Percentiles rank a stretch among this genome's conserved stretches.
These are phyloP conservation scores for Malus sylvestris DNA, from an alignment of 306 rosid species.

Conservation along the genomic window DNA sequence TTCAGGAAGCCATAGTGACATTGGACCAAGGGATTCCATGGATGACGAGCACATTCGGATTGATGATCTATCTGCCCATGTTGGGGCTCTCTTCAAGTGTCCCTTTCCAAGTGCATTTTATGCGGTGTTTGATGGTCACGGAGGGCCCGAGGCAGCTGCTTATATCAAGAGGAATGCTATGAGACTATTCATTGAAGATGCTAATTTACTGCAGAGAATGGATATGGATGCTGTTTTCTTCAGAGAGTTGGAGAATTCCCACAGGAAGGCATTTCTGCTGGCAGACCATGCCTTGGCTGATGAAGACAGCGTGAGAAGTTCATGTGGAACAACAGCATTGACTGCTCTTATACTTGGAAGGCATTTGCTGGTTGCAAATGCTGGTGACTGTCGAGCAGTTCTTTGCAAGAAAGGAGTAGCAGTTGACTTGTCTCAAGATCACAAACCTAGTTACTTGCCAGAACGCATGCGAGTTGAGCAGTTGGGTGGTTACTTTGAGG, in stretches of 20 bases:
- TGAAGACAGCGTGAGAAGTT: conserved; percentile 51
- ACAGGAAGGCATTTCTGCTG: conserved; percentile 55
- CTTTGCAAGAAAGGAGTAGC: conserved; percentile 79
- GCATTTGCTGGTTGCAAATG: conserved; percentile 83
- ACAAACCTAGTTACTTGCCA: conserved; percentile 45
- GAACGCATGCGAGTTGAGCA: conserved; percentile 68
- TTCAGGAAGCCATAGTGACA: conserved; percentile 71
- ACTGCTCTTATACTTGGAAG: conserved; percentile 80
- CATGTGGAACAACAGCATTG: conserved; percentile 86
- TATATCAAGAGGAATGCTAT: conserved; percentile 70
- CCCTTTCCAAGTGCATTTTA: conserved; percentile 65
- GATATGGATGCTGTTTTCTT: conserved; percentile 48
- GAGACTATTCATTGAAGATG: conserved; percentile 74
- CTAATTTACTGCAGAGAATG: conserved; percentile 41
- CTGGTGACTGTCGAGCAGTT: conserved; percentile 95
- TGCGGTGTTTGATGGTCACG: conserved; percentile 93
- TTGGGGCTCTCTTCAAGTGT: conserved; percentile 43
- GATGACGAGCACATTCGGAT: conserved; percentile 81
- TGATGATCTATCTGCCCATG: conserved; percentile 68
- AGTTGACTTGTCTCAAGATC: conserved; percentile 78
- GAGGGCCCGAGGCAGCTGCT: conserved; percentile 85
- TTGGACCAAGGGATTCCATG: conserved; percentile 69
- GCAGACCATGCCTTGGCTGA: conserved; percentile 82
- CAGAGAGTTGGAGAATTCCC: conserved; percentile 60
- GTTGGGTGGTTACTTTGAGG: conserved; percentile 49